phyloP scores from a whole-genome alignment of 371 early-diverging fungal genomes.

The Batkoa obscura region DNA sequence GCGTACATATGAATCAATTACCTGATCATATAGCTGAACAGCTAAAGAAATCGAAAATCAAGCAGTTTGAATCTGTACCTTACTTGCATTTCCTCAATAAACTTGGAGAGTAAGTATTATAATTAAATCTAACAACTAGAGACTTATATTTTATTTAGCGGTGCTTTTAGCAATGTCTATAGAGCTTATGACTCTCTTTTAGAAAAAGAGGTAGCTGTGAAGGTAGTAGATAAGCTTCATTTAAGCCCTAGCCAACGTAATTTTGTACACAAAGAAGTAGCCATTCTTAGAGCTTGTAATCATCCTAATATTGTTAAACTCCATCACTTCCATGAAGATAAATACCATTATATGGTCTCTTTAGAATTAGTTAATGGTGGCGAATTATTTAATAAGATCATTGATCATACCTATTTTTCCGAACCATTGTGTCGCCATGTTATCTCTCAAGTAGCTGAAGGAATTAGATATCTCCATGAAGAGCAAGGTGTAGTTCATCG shows the following conservation, averaged over 20 bases:
- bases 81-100: background rate
- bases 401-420: slow-evolving; percentile 55
- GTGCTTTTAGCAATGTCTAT: slow-evolving; percentile 71
- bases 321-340: slow-evolving; percentile 35
- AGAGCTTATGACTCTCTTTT: slow-evolving; percentile 33
- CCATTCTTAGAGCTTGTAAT: slow-evolving; percentile 62
- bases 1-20: background rate
- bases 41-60: background rate
- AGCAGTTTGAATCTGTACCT: background rate
- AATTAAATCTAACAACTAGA: background rate
- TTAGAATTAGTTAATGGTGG: slow-evolving; percentile 72
- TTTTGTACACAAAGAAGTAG: slow-evolving; percentile 65
- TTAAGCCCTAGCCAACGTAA: slow-evolving; percentile 28
- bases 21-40: background rate
- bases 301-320: slow-evolving; percentile 63
- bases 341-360: slow-evolving; percentile 52
- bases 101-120: slow-evolving; percentile 42
- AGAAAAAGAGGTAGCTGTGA: slow-evolving; percentile 52
- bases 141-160: slow-evolving; percentile 21
- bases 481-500: slow-evolving; percentile 77
- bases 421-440: slow-evolving; percentile 59
- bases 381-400: slow-evolving; percentile 70
- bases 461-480: slow-evolving; percentile 72
- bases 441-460: slow-evolving; percentile 74
- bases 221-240: slow-evolving; percentile 50